These are phyloP conservation scores for Xylaria castorea DNA, from an alignment of 495 filamentous ascomycete genomes.

Conservation along the genomic window DNA sequence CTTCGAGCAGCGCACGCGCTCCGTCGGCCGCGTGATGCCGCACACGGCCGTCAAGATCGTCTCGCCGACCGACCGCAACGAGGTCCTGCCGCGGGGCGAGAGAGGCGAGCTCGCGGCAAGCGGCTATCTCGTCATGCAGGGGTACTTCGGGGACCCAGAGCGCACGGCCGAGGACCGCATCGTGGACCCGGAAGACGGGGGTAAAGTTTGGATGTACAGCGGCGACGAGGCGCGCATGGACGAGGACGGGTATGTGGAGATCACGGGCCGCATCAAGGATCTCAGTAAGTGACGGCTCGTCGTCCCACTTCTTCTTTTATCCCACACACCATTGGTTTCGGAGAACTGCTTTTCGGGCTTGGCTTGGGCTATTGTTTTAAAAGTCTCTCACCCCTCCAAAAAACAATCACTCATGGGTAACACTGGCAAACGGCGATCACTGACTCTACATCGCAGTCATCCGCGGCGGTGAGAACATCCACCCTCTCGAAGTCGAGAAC, in stretches of 20 bases:
- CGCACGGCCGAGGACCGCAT: constrained; percentile 76
- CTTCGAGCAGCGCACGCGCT: constrained; percentile 75
- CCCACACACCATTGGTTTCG: neutral
- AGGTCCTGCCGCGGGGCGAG: constrained; percentile 67
- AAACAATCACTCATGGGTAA: neutral
- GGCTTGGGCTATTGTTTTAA: neutral
- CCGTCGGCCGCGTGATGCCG: constrained; percentile 79
- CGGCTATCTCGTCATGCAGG: constrained; percentile 90
- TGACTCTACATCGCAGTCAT: constrained; percentile 60
- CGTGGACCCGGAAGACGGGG: constrained; percentile 52
- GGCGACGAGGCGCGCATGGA: constrained; percentile 96
- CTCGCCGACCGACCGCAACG: constrained; percentile 59
- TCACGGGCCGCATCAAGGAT: constrained; percentile 80
- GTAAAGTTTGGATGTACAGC: constrained; percentile 62
- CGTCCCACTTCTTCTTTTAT: neutral
- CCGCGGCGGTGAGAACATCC: constrained; percentile 93
- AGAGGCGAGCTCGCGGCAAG: constrained; percentile 82
- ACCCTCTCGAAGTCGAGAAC: constrained; percentile 93
- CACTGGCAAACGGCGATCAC: constrained; percentile 34
- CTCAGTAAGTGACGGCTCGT: constrained; percentile 46
- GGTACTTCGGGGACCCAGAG: constrained; percentile 79
- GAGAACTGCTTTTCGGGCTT: neutral
- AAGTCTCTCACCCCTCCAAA: neutral
- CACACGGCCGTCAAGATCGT: constrained; percentile 84
- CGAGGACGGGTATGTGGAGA: constrained; percentile 67